Conservation (phyloP, 2,329 filamentous ascomycete species). For the Colletotrichum tabaci region DNA sequence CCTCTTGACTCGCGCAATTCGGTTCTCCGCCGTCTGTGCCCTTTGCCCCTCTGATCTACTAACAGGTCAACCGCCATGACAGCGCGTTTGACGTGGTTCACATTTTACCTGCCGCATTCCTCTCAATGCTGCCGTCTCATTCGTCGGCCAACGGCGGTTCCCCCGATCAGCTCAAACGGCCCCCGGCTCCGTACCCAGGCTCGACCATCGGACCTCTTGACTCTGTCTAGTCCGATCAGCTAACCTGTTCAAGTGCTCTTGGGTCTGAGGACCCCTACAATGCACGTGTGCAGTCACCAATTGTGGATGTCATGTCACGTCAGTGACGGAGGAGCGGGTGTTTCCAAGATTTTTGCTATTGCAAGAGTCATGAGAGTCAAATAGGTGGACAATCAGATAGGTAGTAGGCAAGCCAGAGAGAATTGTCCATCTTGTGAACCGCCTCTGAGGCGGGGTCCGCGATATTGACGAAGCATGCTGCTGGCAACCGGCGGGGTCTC, state of each 20-base stretch:
- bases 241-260: conserved; percentile 3
- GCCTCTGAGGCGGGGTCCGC: conserved; percentile 17
- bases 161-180: conserved; percentile 14
- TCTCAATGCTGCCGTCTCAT: conserved; percentile 18
- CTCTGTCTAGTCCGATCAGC: conserved; percentile 31
- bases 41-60: conserved; percentile 26
- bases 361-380: conserved; percentile 7
- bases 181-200: conserved; percentile 13
- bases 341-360: conserved; percentile 16
- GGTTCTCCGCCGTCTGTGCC: conserved; percentile 23
- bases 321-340: conserved; percentile 13
- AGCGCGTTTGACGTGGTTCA: conserved; percentile 33
- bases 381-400: not conserved
- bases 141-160: conserved; percentile 18
- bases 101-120: conserved; percentile 36
- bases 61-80: not conserved
- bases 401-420: not conserved
- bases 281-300: conserved; percentile 7
- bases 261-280: not conserved
- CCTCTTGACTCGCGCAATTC: conserved; percentile 32
- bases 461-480: conserved; percentile 14
- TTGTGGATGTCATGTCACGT: conserved; percentile 26
- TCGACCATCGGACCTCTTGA: conserved; percentile 17
- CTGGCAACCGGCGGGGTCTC: conserved; percentile 28
- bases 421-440: conserved; percentile 19